Percentiles rank a stretch among this genome's conserved stretches.
These are phyloP conservation scores for Alternaria hordeiaustralica DNA, from an alignment of 2,329 filamentous ascomycete genomes.

Conservation along the genomic window DNA sequence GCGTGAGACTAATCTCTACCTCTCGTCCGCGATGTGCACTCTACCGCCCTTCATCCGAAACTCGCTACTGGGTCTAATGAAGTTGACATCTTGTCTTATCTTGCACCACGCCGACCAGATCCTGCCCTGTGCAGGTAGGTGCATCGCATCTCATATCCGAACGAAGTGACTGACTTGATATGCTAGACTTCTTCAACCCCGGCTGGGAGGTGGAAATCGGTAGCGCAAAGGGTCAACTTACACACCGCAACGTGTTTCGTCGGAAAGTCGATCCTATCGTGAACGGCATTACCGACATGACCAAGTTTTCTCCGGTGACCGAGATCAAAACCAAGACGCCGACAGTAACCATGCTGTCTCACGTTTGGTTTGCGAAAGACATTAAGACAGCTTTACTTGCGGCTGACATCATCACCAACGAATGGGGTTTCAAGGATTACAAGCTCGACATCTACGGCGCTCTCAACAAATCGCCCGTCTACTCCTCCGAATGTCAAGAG, in stretches of 20 bases:
- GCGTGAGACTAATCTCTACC: constrained; percentile 59
- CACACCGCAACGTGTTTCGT: constrained; percentile 63
- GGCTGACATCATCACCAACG: constrained; percentile 69
- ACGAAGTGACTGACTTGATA: constrained; percentile 31
- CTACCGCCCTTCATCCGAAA: constrained; percentile 51
- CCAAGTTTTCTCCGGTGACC: constrained; percentile 66
- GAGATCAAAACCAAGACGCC: constrained; percentile 65
- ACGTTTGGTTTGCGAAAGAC: constrained; percentile 66
- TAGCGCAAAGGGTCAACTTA: constrained; percentile 62
- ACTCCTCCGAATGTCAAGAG: constrained; percentile 65
- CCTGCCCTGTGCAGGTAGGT: constrained; percentile 44
- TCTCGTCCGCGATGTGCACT: constrained; percentile 51
- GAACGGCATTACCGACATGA: constrained; percentile 70
- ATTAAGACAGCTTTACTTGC: constrained; percentile 70
- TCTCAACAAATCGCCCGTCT: constrained; percentile 67
- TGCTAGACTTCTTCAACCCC: constrained; percentile 66
- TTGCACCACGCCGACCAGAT: constrained; percentile 64
- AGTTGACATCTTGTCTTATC: constrained; percentile 50
- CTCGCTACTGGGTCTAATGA: constrained; percentile 49
- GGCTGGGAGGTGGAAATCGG: constrained; percentile 69
- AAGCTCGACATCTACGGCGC: constrained; percentile 68
- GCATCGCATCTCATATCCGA: neutral
- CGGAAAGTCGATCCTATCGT: constrained; percentile 70
- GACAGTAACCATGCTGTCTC: constrained; percentile 70
- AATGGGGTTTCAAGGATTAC: constrained; percentile 71